phyloP scores from a whole-genome alignment of 352 stramenopile genomes.

The Nothophytophthora sp. region DNA sequence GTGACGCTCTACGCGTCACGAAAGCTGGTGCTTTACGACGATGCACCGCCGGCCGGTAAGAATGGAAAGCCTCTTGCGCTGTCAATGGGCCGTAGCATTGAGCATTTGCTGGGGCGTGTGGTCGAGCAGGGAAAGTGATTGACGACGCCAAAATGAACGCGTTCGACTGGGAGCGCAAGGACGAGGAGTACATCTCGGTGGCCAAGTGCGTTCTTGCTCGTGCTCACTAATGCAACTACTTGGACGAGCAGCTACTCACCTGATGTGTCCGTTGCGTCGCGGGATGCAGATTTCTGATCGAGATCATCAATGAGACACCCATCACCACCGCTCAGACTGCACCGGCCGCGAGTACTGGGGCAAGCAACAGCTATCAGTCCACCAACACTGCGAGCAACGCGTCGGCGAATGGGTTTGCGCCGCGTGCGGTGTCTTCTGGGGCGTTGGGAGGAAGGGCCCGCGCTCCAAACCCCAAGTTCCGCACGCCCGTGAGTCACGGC shows the following conservation, averaged over 20 bases:
- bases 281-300: slow-evolving; percentile 58
- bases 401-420: neutral
- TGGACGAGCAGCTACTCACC: no score
- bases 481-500: slow-evolving; percentile 17
- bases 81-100: neutral
- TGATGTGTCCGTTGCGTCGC: neutral
- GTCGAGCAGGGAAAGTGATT: slow-evolving; percentile 45
- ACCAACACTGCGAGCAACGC: neutral
- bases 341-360: slow-evolving; percentile 2
- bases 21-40: slow-evolving; percentile 63
- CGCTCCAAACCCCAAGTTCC: slow-evolving; percentile 33
- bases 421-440: neutral
- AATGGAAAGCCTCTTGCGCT: no score
- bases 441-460: slow-evolving; percentile 12
- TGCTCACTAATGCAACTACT: neutral
- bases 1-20: slow-evolving; percentile 49
- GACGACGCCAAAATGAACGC: slow-evolving; percentile 57
- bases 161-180: slow-evolving; percentile 58
- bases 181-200: slow-evolving; percentile 59
- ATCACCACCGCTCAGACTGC: slow-evolving; percentile 16
- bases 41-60: slow-evolving; percentile 40
- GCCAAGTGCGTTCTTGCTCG: slow-evolving; percentile 41
- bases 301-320: slow-evolving; percentile 68
- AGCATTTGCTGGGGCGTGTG: neutral
- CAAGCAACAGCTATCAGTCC: slow-evolving; percentile 5